Evolutionary conservation across 106 monocot species (phyloP), one percentile per base, ranked within the genome.

Genomic region (Phalaenopsis equestris): DNA sequence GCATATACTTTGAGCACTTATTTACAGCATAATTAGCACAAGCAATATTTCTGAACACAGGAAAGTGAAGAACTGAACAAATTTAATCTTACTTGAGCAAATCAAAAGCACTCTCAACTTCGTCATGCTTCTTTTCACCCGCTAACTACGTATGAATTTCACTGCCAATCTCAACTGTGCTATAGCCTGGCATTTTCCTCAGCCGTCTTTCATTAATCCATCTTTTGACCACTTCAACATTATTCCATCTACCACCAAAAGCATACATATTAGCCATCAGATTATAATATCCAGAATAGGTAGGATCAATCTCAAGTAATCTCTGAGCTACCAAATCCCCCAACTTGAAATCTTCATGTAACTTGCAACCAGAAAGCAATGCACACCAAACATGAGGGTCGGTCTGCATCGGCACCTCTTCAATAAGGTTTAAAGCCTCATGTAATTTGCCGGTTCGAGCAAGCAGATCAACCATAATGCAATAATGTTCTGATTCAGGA

Each of bases 301-400:
- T 41, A 83, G 87, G 79, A 16, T 86, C 72, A 65, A 86, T 23
- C 47, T 82, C 45, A 19, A 90, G 79, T 38, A 93, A 82, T 14
- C 80, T 93, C 21, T 39, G 84, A 4, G 86, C 89, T 6, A 84
- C 92, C 46, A 85, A 11, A 73, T 90, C 80, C 15, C 88, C 85
- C 21, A 90, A 88, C 76, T 80, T 82, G 11, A 79, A 72, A 70
- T 86, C 80, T 4, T 76, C 56, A 56, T 92, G 88, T 46, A 52
- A 83, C 56, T 85, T 81, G 47, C 90, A 93, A 8, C 85, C 92
- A 73, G 92, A 86, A 79, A 93, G 90, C 85, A 93, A 88, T 11
- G 92, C 90, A 72, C 88, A 86, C 88, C 84, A 90, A 75, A 77
- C 65, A 64, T 88, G 88, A 30, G 90, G 79, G 18, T 72, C 23